Percentiles rank a stretch among this genome's conserved stretches.
Conservation (phyloP, 192 early-diverging fungal species). For the Linnemannia elongata region DNA sequence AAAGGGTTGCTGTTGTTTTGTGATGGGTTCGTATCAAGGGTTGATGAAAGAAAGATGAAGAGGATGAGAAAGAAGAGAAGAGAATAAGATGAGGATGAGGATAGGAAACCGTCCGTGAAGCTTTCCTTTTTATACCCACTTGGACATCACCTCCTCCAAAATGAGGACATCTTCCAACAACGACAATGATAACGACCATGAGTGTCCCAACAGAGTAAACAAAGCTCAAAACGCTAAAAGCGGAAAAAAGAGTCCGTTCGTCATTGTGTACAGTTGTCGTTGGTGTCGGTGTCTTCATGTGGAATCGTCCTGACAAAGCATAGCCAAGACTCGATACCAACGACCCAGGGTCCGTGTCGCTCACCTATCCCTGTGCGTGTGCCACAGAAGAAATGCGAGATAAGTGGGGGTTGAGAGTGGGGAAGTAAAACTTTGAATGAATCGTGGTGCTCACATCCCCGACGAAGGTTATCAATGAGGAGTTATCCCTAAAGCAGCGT, state of each 20-base stretch:
- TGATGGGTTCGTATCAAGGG: background rate
- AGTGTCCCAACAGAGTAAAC: background rate
- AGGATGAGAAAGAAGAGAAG: background rate
- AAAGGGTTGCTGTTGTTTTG: background rate
- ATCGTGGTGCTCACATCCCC: background rate
- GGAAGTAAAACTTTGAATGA: too few relatives aligned
- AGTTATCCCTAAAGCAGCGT: background rate
- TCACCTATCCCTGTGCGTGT: background rate
- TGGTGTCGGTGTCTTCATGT: background rate
- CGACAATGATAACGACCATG: background rate
- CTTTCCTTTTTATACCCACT: background rate
- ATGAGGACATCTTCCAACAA: background rate
- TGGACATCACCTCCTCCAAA: background rate
- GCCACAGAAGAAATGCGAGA: background rate
- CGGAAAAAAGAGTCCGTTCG: background rate
- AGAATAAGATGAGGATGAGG: slow-evolving; percentile 1
- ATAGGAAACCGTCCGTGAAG: background rate
- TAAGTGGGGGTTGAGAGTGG: background rate
- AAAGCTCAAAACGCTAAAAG: background rate
- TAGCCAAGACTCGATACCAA: background rate
- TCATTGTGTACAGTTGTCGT: background rate
- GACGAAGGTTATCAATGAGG: background rate
- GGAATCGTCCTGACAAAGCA: slow-evolving; percentile 1
- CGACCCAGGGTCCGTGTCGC: background rate
- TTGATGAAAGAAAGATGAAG: background rate